phyloP scores from a whole-genome alignment of 1,139 yeast species.

The Saccharomycopsis hybrid region DNA sequence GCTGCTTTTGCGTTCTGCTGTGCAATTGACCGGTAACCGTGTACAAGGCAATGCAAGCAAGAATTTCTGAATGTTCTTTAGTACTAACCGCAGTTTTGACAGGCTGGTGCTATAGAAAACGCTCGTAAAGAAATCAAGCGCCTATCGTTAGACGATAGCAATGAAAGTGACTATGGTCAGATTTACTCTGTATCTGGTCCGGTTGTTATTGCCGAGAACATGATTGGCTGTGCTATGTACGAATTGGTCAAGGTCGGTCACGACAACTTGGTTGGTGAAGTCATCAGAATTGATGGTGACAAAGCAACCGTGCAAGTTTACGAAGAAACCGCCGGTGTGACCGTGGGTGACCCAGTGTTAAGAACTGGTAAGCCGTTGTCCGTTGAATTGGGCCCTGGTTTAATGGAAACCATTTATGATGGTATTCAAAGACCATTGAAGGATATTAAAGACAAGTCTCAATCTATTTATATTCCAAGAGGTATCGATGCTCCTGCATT shows the following conservation, averaged over 20 bases:
- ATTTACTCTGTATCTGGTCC: conserved; percentile 97
- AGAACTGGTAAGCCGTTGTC: conserved; percentile 98
- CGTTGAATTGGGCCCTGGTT: conserved; percentile 98
- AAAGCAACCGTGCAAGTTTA: conserved; percentile 98
- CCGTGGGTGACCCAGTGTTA: conserved; percentile 97
- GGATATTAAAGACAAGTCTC: conserved; percentile 78
- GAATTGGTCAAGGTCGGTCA: conserved; percentile 97
- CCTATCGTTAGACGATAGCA: conserved; percentile 69
- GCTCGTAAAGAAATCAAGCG: conserved; percentile 93
- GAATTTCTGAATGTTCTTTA: too few species aligned
- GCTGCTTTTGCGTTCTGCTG: too few species aligned
- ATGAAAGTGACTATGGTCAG: conserved; percentile 76
- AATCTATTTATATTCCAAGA: conserved; percentile 95
- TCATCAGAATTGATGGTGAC: conserved; percentile 91
- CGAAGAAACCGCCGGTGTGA: conserved; percentile 98
- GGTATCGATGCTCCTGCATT: conserved; percentile 97
- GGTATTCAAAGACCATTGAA: conserved; percentile 98
- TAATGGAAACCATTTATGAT: conserved; percentile 97
- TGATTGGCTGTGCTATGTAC: conserved; percentile 99
- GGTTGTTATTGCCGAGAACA: conserved; percentile 93
- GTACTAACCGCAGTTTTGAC: too few species aligned
- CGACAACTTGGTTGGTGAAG: conserved; percentile 95
- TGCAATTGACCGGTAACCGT: too few species aligned
- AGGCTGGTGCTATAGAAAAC: conserved; percentile 97
- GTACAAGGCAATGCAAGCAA: too few species aligned